Evolutionary conservation across 805 yeast genomes (phyloP).

Genomic region (Candida alai): DNA sequence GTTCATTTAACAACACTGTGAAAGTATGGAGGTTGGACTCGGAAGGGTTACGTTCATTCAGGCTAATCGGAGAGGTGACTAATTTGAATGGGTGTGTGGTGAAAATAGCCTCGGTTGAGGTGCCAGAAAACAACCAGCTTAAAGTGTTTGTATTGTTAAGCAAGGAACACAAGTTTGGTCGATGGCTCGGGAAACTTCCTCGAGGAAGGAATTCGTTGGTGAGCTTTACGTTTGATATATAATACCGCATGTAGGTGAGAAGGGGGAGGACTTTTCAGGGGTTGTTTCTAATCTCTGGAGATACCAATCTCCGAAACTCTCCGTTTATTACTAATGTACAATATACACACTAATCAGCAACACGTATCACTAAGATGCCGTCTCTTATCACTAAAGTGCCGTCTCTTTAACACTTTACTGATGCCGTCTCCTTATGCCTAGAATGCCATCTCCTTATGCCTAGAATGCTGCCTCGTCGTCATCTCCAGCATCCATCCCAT

Average conservation of each 20-base stretch:
- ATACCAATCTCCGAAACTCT: no score
- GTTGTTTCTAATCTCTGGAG: no score
- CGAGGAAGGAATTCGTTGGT: constrained; percentile 72
- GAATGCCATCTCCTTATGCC: constrained; percentile 24
- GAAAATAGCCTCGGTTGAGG: constrained; percentile 54
- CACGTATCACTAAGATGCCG: not conserved
- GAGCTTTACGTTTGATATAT: constrained; percentile 30
- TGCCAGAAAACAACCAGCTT: constrained; percentile 50
- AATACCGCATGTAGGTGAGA: no score
- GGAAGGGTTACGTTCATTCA: constrained; percentile 60
- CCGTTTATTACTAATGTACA: no score
- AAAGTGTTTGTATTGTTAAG: constrained; percentile 58
- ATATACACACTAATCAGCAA: not conserved
- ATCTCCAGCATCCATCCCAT: constrained; percentile 57
- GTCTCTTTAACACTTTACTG: not conserved
- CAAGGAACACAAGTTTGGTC: constrained; percentile 84
- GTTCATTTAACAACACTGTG: constrained; percentile 81
- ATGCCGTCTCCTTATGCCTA: constrained; percentile 28
- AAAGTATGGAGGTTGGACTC: constrained; percentile 70
- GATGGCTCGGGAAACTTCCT: constrained; percentile 66
- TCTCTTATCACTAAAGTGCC: constrained; percentile 1
- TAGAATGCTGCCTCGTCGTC: constrained; percentile 72
- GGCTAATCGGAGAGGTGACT: constrained; percentile 49
- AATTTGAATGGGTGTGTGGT: constrained; percentile 70
- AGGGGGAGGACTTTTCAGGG: no score